phyloP scores from a whole-genome alignment of 495 filamentous ascomycete genomes.

The Penicillium riverlandense region DNA sequence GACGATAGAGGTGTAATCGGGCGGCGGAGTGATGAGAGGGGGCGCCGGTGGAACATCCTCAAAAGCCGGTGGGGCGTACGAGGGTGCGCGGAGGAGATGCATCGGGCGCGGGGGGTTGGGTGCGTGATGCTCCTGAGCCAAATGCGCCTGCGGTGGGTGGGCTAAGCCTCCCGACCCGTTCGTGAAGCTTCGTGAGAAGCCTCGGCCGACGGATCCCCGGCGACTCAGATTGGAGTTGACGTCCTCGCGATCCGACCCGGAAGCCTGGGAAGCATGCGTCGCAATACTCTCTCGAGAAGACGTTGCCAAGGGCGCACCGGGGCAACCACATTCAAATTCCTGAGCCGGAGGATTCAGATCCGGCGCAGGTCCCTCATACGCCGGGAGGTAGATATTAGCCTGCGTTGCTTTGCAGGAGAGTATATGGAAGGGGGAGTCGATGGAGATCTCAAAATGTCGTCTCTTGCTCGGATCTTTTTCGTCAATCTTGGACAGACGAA shows the following conservation, averaged over 20 bases:
- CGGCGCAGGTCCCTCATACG: constrained; percentile 62
- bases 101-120: constrained; percentile 55
- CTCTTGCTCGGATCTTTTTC: constrained; percentile 72
- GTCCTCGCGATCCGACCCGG: constrained; percentile 23
- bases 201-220: constrained; percentile 11
- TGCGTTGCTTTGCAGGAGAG: constrained; percentile 90
- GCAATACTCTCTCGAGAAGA: constrained; percentile 27
- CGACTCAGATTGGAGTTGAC: constrained; percentile 8
- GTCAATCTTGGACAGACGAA: constrained; percentile 88
- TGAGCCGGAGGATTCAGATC: constrained; percentile 35
- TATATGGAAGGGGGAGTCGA: constrained; percentile 94
- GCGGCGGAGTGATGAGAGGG: constrained; percentile 75
- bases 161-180: constrained; percentile 39
- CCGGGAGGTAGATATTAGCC: constrained; percentile 82
- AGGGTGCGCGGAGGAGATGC: constrained; percentile 81
- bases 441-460: constrained; percentile 96
- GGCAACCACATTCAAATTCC: constrained; percentile 70
- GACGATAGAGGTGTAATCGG: constrained; percentile 80
- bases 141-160: constrained; percentile 41
- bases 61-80: constrained; percentile 86
- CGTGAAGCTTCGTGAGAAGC: constrained; percentile 38
- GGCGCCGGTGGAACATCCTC: constrained; percentile 84
- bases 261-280: constrained; percentile 18
- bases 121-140: constrained; percentile 37
- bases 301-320: constrained; percentile 46